Conservation (phyloP, 2,329 filamentous ascomycete species). For the Cylindrodendrum hubeiense region DNA sequence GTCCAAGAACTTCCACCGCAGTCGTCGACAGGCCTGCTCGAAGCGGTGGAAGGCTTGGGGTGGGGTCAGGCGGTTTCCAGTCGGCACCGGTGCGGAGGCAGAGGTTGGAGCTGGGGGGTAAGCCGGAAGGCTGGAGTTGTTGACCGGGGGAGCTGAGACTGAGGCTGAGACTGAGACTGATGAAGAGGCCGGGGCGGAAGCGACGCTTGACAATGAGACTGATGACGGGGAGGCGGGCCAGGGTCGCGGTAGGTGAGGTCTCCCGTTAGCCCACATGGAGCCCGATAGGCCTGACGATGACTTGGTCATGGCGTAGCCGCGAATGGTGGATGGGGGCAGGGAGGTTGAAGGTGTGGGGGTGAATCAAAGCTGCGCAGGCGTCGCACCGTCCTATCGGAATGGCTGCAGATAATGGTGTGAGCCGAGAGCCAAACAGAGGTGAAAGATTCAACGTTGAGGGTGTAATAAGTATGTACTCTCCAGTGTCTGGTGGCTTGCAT, state of each 20-base stretch:
- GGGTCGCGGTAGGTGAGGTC: conserved; percentile 14
- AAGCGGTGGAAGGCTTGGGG: conserved; percentile 66
- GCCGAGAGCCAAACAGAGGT: neutral
- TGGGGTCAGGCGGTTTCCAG: conserved; percentile 42
- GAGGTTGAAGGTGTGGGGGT: neutral
- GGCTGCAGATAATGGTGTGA: neutral
- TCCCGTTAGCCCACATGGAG: conserved; percentile 44
- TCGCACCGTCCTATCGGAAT: neutral
- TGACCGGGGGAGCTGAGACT: neutral
- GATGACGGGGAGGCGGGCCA: conserved; percentile 21
- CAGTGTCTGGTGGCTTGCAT: neutral
- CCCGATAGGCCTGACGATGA: conserved; percentile 31
- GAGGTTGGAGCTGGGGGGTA: neutral
- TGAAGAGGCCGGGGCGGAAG: conserved; percentile 1
- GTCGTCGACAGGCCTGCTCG: conserved; percentile 69
- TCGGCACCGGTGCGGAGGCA: neutral
- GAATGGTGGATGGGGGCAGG: neutral
- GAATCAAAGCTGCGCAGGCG: neutral
- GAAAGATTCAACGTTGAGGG: neutral
- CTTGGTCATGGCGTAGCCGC: conserved; percentile 29
- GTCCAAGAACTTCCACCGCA: conserved; percentile 74
- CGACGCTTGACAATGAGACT: conserved; percentile 28
- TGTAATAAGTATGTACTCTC: neutral
- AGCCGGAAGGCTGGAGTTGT: neutral
- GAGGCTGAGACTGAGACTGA: neutral